Base-by-base conservation (phyloP, 2,329 filamentous ascomycete species). In the Cytospora piceicola region DNA sequence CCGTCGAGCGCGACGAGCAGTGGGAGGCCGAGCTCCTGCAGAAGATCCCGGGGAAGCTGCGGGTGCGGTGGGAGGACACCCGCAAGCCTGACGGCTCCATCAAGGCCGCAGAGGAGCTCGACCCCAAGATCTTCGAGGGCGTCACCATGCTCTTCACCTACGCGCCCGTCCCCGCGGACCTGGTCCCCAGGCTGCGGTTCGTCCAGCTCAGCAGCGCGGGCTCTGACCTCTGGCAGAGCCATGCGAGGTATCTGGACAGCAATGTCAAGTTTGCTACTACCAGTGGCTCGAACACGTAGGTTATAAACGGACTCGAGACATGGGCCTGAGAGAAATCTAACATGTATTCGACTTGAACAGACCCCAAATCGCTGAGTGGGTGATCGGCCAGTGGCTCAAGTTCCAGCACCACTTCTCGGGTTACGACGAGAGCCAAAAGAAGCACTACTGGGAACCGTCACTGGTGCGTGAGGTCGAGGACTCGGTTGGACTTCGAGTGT, bases 291-390 rank as follows among this genome's bases (percentile, higher is more conserved):
- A 75, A 78, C 61, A 69, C 77, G 78, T 79, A 61, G 68, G 77
- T 73, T 6, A 12, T 4, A 30, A 20, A 27, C 15, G 5, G 5
- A 0, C 20, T 2, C n/a, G n/a, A 2, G 15, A 17, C 29, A 27
- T 55, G 15, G 22, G n/a, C 9, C 14, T 6, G 5, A 22, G 34
- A 3, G 11, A 14, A 5, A 24, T 7, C 65, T 67, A 17, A 67
- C 17, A 20, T 15, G 4, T 7, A 27, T 9, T 2, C 29, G 17
- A 15, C 30, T 8, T 12, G 4, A 4, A 24, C 15, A 77, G 75
- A 0, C 73, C 75, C 20, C 78, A 79, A 59, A 79, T 80, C 27
- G 76, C 77, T 0, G 78, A 80, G 69, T 80, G 78, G 78, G 77
- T 79, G 0, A 75, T 80, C 56, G 74, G 73, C 11, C 72, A 73